A percentile compares a stretch with the other conserved stretches of the same genome.
These are phyloP conservation scores for Pezicula rhizophila DNA, from an alignment of 2,329 filamentous ascomycete genomes.

Conservation along the genomic window DNA sequence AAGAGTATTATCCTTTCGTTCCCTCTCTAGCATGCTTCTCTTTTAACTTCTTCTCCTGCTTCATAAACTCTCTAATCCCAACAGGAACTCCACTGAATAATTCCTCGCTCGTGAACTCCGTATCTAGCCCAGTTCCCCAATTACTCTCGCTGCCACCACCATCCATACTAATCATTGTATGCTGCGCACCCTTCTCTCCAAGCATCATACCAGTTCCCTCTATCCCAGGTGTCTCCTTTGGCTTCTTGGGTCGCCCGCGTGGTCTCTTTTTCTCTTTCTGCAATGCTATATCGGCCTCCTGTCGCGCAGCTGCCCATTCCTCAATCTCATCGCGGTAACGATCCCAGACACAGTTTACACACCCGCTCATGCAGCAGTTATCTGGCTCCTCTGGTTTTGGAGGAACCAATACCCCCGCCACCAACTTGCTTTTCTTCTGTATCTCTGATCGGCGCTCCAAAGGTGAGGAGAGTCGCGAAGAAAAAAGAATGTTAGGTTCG, in stretches of 20 bases:
- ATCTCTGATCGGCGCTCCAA: constrained; percentile 58
- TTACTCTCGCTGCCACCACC: constrained; percentile 68
- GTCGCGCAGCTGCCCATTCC: constrained; percentile 66
- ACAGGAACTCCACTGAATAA: constrained; percentile 79
- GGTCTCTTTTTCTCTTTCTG: constrained; percentile 26
- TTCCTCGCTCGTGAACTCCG: constrained; percentile 55
- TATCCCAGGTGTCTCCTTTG: constrained; percentile 21
- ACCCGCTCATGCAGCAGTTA: constrained; percentile 99
- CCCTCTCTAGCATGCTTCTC: constrained; percentile 60
- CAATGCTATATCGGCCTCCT: constrained; percentile 55
- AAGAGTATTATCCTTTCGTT: constrained; percentile 6
- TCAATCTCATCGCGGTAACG: constrained; percentile 86
- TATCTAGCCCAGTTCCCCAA: constrained; percentile 43
- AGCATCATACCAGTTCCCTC: constrained; percentile 26
- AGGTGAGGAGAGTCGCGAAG: constrained; percentile 70
- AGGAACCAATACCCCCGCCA: constrained; percentile 78
- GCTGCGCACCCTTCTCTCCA: constrained; percentile 28
- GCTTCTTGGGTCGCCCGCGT: constrained; percentile 16
- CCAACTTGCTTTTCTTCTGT: constrained; percentile 50
- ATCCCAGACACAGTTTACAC: constrained; percentile 97
- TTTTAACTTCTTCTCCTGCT: constrained; percentile 85
- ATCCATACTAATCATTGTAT: constrained; percentile 59
- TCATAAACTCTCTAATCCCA: constrained; percentile 95
- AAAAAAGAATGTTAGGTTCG: constrained; percentile 70
- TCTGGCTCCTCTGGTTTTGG: constrained; percentile 84